Base-by-base conservation (phyloP, 1,284 basidiomycete genomes). In the Boletus smithii region DNA sequence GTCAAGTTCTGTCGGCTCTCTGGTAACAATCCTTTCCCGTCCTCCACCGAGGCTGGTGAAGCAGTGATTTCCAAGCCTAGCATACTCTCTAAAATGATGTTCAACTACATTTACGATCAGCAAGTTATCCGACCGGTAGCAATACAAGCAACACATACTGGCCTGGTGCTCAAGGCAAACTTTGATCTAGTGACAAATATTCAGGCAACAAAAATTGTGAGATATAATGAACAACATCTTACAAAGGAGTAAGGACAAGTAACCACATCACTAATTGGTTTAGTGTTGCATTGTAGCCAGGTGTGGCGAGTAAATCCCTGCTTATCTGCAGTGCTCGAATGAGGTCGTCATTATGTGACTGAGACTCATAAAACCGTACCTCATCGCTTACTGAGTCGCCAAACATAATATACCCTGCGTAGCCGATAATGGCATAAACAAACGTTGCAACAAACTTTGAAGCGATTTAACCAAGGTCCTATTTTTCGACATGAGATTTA, bases 341-440 rank as follows among this genome's bases (percentile, higher is more conserved):
- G 33, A 41, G 31, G 26, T 32, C 44, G 20, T 13, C 31, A 10
- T 35, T 27, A 34, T 27, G 18, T 38, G 7, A 18, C 35, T 1
- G 6, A 48, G 16, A 33, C n/a, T n/a, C 30, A 17, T 16, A 14
- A 30, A n/a, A 34, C 56, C 76, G 58, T 53, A 90, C 88, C 75
- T 95, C 93, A 53, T 93, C 91, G 56, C 81, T 83, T 45, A 95
- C 91, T 22, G 63, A 60, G 53, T 80, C 74, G 14, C 93, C 94
- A 62, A 95, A 95, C 94, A 97, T 97, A 17, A 91, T 69, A 57
- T 97, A 97, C 1, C 95, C 95, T 13, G 84, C 83, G 44, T 81
- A 83, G 11, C 91, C 95, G 44, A 95, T 88, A 8, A 88, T 56
- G 17, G 85, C 74, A 56, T 95, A 95, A 29, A 95, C 75, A 27